phyloP scores from a whole-genome alignment of 176 grass and related monocot species.

The Luzula sylvatica region DNA sequence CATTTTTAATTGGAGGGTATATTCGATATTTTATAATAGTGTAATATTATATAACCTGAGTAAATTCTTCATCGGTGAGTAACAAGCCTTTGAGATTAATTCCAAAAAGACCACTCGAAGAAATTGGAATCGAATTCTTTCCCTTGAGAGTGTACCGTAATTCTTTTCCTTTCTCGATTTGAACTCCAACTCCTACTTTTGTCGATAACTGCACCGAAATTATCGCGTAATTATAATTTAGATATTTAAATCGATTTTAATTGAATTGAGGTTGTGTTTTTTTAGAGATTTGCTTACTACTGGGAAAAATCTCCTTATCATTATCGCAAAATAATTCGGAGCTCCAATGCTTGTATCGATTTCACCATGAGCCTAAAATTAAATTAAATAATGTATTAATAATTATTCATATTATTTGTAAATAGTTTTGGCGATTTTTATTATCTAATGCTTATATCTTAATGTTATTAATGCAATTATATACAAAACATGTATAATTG shows the following conservation, averaged over 20 bases:
- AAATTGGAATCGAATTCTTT: constrained; percentile 53
- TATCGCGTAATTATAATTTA: neutral
- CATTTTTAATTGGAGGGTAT: neutral
- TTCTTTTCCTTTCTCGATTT: constrained; percentile 29
- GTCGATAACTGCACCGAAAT: constrained; percentile 37
- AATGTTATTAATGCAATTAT: no score
- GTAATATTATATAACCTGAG: constrained; percentile 42
- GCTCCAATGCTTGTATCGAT: constrained; percentile 32
- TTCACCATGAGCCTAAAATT: constrained; percentile 61
- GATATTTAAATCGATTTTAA: no score
- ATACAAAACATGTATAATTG: no score
- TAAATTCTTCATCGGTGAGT: constrained; percentile 42
- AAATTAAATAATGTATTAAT: no score
- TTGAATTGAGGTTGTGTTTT: no score
- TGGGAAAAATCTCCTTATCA: constrained; percentile 51
- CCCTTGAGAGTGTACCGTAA: constrained; percentile 44
- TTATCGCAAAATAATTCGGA: constrained; percentile 47
- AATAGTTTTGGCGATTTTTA: no score
- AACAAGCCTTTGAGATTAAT: constrained; percentile 55
- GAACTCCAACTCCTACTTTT: constrained; percentile 49
- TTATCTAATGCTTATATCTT: no score
- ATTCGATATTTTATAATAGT: neutral
- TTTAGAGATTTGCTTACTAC: constrained; percentile 28
- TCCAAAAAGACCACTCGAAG: constrained; percentile 24
- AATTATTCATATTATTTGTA: no score